Evolutionary conservation across 78 protist genomes (phyloP), one percentile per base, ranked within the genome.

Genomic region (Goniomonas avonlea): DNA sequence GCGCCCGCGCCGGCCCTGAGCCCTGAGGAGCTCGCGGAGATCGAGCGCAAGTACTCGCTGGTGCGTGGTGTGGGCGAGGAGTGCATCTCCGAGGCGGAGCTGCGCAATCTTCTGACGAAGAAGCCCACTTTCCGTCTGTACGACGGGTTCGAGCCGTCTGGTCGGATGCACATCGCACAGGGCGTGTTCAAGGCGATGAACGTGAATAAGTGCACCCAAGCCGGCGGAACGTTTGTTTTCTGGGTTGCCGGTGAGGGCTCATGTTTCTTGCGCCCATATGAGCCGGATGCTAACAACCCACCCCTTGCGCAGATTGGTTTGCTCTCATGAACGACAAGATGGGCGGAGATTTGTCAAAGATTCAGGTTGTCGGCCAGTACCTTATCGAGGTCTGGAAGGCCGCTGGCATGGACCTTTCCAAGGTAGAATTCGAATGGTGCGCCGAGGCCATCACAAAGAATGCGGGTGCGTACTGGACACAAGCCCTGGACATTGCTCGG

Each of bases 81-180:
- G 68, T 89, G 93, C 85, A 80, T 90, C 21, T 35, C 84, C 61
- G 94, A 81, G 37, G 83, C 56, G 0, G 97, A 93, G 76, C 90
- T 96, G 35, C 58, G 37, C 23, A 32, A 29, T 29, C 88, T 96
- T 15, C 66, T 96, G 40, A 55, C 68, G 29, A 87, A 88, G 73
- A 96, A 94, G 85, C 90, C 85, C 17, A 65, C 25, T 21, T 84
- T 90, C 20, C 77, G 82, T 32, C 77, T 85, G 21, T 96, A 96
- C 85, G 99, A 96, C 66, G 99, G 99, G 31, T 96, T 95, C 38
- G 99, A 96, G 88, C 99, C 99, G 55, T 87, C 94, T 1, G 99
- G 99, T 4, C 85, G 99, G 32, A 94, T 96, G 95, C 98, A 95
- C 86, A 96, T 96, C 59, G 99, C 99, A 0, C 99, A 96, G 83